These are phyloP conservation scores for Ganoderma lingzhi DNA, from an alignment of 1,284 basidiomycete genomes.

Conservation along the genomic window DNA sequence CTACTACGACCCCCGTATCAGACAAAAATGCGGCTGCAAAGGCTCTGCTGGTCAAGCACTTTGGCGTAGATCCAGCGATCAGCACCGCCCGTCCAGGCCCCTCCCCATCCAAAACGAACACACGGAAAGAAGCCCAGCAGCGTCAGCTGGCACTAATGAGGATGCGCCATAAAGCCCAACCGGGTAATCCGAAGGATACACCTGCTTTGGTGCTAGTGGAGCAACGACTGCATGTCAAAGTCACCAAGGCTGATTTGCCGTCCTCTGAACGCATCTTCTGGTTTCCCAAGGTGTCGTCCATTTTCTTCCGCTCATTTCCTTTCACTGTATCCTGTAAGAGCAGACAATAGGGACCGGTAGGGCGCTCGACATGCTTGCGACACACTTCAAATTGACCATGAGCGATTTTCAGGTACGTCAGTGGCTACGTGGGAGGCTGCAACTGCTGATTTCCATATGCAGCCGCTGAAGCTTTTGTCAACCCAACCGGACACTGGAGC, in stretches of 20 bases:
- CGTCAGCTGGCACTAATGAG: slow-evolving; percentile 73
- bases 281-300: slow-evolving; percentile 66
- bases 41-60: slow-evolving; percentile 62
- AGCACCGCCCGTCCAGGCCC: slow-evolving; percentile 30
- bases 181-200: slow-evolving; percentile 66
- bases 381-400: slow-evolving; percentile 37
- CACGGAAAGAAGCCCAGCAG: slow-evolving; percentile 60
- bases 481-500: slow-evolving; percentile 19
- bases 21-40: slow-evolving; percentile 58
- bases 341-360: slow-evolving; percentile 47
- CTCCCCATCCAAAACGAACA: slow-evolving; percentile 46
- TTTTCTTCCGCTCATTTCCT: background rate
- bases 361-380: slow-evolving; percentile 47
- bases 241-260: slow-evolving; percentile 44
- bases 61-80: slow-evolving; percentile 45
- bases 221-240: slow-evolving; percentile 65
- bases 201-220: slow-evolving; percentile 52
- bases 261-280: slow-evolving; percentile 59
- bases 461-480: slow-evolving; percentile 36
- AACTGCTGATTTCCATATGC: background rate
- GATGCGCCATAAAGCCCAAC: slow-evolving; percentile 71
- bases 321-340: slow-evolving; percentile 6
- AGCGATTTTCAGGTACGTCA: slow-evolving; percentile 34
- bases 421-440: background rate
- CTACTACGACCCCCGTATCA: slow-evolving; percentile 19